Evolutionary conservation across 345 rosid species (phyloP).

Genomic region (Pistacia vera): DNA sequence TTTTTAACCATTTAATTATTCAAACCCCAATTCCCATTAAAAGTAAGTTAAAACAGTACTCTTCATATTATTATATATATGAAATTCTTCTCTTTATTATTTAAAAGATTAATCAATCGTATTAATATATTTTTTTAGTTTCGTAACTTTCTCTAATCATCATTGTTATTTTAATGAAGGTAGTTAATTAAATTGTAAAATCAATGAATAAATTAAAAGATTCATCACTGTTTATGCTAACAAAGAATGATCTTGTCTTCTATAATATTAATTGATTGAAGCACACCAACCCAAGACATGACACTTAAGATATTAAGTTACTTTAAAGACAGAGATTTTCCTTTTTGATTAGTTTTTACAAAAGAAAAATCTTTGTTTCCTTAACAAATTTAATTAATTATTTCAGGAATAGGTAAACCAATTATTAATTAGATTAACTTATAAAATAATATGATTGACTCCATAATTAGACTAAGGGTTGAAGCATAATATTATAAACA

Average conservation of each 20-base stretch:
- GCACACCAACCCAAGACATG: conserved; percentile 1
- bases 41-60: neutral
- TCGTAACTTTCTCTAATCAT: conserved; percentile 7
- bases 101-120: conserved; percentile 4
- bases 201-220: conserved; percentile 6
- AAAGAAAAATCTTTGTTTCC: too few species aligned
- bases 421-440: too few species aligned
- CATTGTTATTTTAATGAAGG: conserved; percentile 16
- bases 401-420: too few species aligned
- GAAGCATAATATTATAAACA: too few species aligned
- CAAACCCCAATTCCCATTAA: neutral
- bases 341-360: neutral
- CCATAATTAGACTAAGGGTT: too few species aligned
- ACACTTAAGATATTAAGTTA: conserved; percentile 14
- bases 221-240: neutral
- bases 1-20: conserved; percentile 8
- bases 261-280: neutral
- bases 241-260: neutral
- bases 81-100: neutral
- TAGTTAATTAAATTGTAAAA: conserved; percentile 8
- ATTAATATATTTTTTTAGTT: neutral
- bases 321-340: neutral
- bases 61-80: conserved; percentile 4
- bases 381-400: too few species aligned
- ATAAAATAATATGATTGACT: too few species aligned